These are phyloP conservation scores for Botrytis aclada DNA, from an alignment of 2,329 filamentous ascomycete genomes.

Conservation along the genomic window DNA sequence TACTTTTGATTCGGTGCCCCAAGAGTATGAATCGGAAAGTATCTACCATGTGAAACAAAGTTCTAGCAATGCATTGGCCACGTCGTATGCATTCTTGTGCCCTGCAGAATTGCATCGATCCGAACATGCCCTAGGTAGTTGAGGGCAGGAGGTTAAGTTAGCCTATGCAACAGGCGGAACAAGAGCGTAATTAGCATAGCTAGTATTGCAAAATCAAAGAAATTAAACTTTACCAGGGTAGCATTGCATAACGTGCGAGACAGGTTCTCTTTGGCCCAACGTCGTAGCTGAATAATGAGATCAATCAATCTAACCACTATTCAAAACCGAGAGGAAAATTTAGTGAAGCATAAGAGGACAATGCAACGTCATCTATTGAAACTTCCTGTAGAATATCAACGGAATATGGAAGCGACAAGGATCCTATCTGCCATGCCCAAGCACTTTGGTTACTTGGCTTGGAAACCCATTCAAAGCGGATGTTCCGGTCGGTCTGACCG, in stretches of 20 bases:
- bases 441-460: background rate
- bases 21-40: background rate
- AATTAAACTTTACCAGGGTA: background rate
- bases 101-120: slow-evolving; percentile 2
- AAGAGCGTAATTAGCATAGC: background rate
- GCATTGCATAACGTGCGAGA: background rate
- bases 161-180: background rate
- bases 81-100: slow-evolving; percentile 10
- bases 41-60: slow-evolving; percentile 4
- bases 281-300: background rate
- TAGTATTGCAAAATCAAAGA: background rate
- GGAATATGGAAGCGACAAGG: background rate
- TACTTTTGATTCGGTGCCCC: background rate
- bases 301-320: background rate
- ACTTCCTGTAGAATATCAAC: background rate
- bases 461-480: background rate
- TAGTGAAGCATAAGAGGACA: background rate
- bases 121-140: background rate
- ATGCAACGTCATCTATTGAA: background rate
- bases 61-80: slow-evolving; percentile 15
- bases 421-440: background rate
- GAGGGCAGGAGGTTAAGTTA: background rate
- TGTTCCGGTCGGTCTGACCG: slow-evolving; percentile 5
- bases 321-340: background rate
- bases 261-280: background rate